A percentile compares a stretch with the other conserved stretches of the same genome.
Evolutionary conservation across 2,329 filamentous ascomycete genomes (phyloP).

Genomic region (Calonectria honghensis): DNA sequence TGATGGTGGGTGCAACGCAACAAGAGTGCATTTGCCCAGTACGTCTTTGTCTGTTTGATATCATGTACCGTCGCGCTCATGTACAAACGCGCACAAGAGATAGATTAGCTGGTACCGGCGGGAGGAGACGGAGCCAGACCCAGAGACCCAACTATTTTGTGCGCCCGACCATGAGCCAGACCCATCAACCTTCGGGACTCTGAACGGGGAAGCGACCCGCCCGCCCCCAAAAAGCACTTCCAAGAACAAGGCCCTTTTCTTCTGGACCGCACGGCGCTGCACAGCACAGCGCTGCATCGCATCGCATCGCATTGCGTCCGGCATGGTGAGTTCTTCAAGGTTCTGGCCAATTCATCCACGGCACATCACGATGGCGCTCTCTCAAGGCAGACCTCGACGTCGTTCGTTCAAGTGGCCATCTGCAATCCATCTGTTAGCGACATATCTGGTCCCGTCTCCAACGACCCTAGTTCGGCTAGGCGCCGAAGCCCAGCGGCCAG

Average conservation of each 20-base stretch:
- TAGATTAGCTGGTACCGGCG: conserved; percentile 17
- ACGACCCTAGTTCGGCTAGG: conserved; percentile 54
- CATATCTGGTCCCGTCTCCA: conserved; percentile 48
- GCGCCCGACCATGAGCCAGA: conserved; percentile 27
- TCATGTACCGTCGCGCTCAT: conserved; percentile 26
- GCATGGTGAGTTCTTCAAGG: neutral
- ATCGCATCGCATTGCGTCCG: conserved; percentile 23
- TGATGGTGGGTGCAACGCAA: conserved; percentile 34
- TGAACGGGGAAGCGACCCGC: conserved; percentile 33
- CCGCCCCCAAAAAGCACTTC: conserved; percentile 24
- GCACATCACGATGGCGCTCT: conserved; percentile 3
- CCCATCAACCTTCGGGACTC: conserved; percentile 24
- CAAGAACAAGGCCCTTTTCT: conserved; percentile 26
- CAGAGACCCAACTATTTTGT: conserved; percentile 30
- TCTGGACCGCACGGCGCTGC: conserved; percentile 15
- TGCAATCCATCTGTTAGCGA: conserved; percentile 54
- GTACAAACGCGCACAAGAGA: conserved; percentile 26
- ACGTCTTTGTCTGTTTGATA: conserved; percentile 17
- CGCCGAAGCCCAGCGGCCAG: conserved; percentile 52
- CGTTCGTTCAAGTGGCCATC: conserved; percentile 46
- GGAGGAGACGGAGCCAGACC: conserved; percentile 11
- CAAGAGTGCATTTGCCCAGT: conserved; percentile 26
- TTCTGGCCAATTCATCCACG: neutral
- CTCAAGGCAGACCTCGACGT: conserved; percentile 13
- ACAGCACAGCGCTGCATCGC: conserved; percentile 19